A percentile compares a stretch with the other conserved stretches of the same genome.
Evolutionary conservation across 179 eudicot genomes (phyloP).

Genomic region (Actinidia arguta): DNA sequence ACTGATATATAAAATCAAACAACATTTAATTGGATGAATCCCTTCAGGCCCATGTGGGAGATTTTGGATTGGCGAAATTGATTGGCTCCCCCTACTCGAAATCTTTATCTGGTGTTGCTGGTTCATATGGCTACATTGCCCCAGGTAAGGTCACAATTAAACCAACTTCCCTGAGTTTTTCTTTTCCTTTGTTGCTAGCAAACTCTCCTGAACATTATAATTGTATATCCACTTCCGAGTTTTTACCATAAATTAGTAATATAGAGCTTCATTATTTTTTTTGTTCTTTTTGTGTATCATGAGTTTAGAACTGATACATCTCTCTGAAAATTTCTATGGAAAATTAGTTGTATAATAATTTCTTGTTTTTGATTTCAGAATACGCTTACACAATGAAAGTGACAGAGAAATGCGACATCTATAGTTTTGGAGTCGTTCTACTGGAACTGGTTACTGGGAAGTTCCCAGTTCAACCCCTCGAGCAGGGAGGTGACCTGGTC

Average conservation of each 20-base stretch:
- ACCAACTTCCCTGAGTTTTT: not conserved
- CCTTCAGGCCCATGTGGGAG: slow-evolving; percentile 59
- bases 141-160: slow-evolving; percentile 48
- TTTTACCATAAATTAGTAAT: no score
- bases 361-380: slow-evolving; percentile 40
- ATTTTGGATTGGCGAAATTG: slow-evolving; percentile 66
- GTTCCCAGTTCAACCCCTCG: slow-evolving; percentile 61
- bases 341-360: not conserved
- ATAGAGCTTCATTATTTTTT: not conserved
- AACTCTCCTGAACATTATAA: slow-evolving; percentile 8
- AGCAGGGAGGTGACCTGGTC: slow-evolving; percentile 67
- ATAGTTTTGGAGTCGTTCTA: slow-evolving; percentile 67
- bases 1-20: slow-evolving; percentile 63
- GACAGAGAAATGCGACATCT: slow-evolving; percentile 65
- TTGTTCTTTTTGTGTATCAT: not conserved
- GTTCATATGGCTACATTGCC: slow-evolving; percentile 76
- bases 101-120: slow-evolving; percentile 72
- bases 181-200: not conserved
- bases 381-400: slow-evolving; percentile 76
- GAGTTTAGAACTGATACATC: not conserved
- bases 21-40: slow-evolving; percentile 53
- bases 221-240: not conserved
- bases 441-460: slow-evolving; percentile 63
- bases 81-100: slow-evolving; percentile 54
- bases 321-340: not conserved